phyloP scores from a whole-genome alignment of 352 stramenopile genomes.

The Pythium monospermum region DNA sequence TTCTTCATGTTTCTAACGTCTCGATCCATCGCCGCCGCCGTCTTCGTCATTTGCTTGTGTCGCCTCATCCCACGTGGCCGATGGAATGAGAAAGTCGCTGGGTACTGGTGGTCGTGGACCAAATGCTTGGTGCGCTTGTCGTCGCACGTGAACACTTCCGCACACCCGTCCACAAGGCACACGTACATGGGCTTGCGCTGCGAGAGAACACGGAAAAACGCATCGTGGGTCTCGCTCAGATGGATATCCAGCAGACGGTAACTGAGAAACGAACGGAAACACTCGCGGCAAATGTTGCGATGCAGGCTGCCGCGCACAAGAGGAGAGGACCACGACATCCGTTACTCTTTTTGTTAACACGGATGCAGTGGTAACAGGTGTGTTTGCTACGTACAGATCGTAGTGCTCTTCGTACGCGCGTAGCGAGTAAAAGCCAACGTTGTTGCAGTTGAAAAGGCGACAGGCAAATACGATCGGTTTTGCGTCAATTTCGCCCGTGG shows the following conservation, averaged over 20 bases:
- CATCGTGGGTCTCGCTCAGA: slow-evolving; percentile 58
- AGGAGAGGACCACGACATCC: neutral
- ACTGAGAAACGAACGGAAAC: slow-evolving; percentile 43
- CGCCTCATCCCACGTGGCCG: neutral
- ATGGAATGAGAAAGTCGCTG: slow-evolving; percentile 36
- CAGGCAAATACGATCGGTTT: slow-evolving; percentile 29
- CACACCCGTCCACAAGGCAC: slow-evolving; percentile 51
- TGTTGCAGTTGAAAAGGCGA: slow-evolving; percentile 34
- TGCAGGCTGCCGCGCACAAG: slow-evolving; percentile 16
- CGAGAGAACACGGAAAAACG: slow-evolving; percentile 55
- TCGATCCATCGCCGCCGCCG: neutral
- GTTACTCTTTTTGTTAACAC: no score
- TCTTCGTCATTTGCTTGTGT: neutral
- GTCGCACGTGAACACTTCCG: slow-evolving; percentile 36
- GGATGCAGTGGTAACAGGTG: neutral
- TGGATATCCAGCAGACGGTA: slow-evolving; percentile 49
- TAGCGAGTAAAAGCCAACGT: slow-evolving; percentile 37
- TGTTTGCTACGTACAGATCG: slow-evolving; percentile 32
- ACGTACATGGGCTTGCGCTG: slow-evolving; percentile 58
- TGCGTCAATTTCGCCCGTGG: neutral
- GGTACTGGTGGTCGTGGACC: slow-evolving; percentile 35
- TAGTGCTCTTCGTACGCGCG: slow-evolving; percentile 59
- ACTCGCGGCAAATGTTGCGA: slow-evolving; percentile 47
- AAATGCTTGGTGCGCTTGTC: slow-evolving; percentile 47
- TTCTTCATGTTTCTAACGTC: neutral